Base-by-base conservation (phyloP, 2,329 filamentous ascomycete species). In the Exophiala mesophila region DNA sequence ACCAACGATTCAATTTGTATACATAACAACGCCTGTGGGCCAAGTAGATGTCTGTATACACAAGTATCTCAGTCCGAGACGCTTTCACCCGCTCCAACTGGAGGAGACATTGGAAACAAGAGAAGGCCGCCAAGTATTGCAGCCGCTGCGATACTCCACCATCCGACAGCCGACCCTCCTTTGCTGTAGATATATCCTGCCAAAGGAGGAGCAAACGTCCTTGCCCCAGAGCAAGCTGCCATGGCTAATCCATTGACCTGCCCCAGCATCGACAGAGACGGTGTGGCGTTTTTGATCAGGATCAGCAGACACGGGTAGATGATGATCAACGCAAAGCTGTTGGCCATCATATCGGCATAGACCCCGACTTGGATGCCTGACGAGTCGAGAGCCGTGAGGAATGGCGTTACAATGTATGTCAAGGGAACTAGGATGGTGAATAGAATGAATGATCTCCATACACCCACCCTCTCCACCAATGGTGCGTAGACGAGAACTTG, bases 231-330 rank as follows among this genome's bases (percentile, higher is more conserved):
- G 17, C 78, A 78, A 3, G 78, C 78, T 45, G 77, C 80, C 36
- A 80, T 80, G 15, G 79, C 78, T 31, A 83, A 62, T 3, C 80
- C 80, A 48, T 83, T 83, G 54, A 83, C 74, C 54, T 73, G 79
- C 39, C 80, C 80, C 29, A 83, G 65, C 7, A 78, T 72, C 26
- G 66, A 67, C 6, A 69, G 63, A 23, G 67, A 71, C 2, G 79
- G 78, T 1, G 77, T 80, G 2, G 78, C 77, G 56, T 83, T 76
- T 62, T 83, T 83, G 68, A 83, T 75, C 19, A 83, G 67, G 54
- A 83, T 83, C 32, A 83, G 67, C 24, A 83, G 69, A 3, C 82
- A 68, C 2, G 80, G 80, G 55, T 82, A 83, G 16, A 81, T 66
- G 39, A 79, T 68, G 55, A 83, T 82, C 29, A 74, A 74, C 24